A percentile compares a stretch with the other conserved stretches of the same genome.
Conservation (phyloP, 192 early-diverging fungal genomes). For the Linderina pennispora region DNA sequence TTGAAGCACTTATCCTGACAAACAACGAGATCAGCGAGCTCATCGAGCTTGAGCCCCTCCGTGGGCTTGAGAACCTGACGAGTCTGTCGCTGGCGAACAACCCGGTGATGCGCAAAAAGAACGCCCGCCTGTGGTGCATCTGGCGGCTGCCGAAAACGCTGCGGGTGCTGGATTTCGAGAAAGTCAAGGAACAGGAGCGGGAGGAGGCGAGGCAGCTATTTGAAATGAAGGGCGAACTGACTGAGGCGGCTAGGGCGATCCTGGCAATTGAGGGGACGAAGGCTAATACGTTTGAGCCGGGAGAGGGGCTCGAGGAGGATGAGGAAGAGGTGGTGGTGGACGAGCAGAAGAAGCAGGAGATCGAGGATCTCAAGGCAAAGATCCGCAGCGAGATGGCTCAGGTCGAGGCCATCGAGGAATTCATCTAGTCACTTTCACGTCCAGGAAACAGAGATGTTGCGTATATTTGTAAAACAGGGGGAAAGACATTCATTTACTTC, state of each 20-base stretch:
- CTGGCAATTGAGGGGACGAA: conserved; percentile 47
- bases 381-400: conserved; percentile 43
- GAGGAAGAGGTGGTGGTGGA: conserved; percentile 9
- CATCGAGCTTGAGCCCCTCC: conserved; percentile 76
- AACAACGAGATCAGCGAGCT: conserved; percentile 84
- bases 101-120: conserved; percentile 72
- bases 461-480: conserved; percentile 1
- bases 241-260: conserved; percentile 60
- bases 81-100: conserved; percentile 81
- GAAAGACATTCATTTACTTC: conserved; percentile 7
- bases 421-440: conserved; percentile 6
- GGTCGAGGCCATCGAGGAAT: conserved; percentile 43
- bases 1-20: conserved; percentile 75
- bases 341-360: conserved; percentile 16
- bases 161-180: conserved; percentile 82
- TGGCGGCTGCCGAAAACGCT: conserved; percentile 63
- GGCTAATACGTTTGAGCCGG: conserved; percentile 82
- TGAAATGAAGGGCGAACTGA: conserved; percentile 54
- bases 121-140: conserved; percentile 83
- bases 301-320: conserved; percentile 53
- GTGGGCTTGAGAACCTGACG: conserved; percentile 38
- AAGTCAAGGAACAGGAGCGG: conserved; percentile 71
- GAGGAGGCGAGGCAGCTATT: conserved; percentile 75
- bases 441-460: not conserved
- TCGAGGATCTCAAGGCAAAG: conserved; percentile 36